Evolutionary conservation across 805 yeast genomes (phyloP).

Genomic region (Pichia gijzeniarum): DNA sequence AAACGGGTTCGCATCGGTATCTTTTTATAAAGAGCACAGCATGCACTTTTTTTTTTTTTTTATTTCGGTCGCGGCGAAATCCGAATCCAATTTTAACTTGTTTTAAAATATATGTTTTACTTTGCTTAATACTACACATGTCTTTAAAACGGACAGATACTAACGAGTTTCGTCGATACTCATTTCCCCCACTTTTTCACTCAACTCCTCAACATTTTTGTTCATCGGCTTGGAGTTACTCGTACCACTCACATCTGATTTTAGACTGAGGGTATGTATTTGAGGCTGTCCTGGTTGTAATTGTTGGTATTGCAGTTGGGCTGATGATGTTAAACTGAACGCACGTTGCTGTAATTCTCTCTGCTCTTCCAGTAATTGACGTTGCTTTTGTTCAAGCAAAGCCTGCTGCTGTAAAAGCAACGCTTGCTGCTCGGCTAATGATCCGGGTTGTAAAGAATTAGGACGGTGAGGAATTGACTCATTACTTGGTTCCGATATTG

Average conservation of each 20-base stretch:
- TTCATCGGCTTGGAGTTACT: neutral
- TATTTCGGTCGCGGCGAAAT: no score
- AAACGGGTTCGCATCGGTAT: no score
- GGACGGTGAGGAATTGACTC: neutral
- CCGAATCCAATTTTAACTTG: no score
- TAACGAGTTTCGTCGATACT: slow-evolving; percentile 11
- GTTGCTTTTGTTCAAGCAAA: slow-evolving; percentile 15
- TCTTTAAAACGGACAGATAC: neutral
- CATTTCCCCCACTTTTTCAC: slow-evolving; percentile 22
- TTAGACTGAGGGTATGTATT: slow-evolving; percentile 8
- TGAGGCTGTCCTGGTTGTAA: slow-evolving; percentile 3
- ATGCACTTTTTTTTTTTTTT: no score
- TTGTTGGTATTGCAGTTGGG: slow-evolving; percentile 9
- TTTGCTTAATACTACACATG: no score
- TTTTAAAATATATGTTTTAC: no score
- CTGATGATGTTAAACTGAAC: slow-evolving; percentile 10
- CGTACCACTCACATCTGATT: slow-evolving; percentile 1
- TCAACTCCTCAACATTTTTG: slow-evolving; percentile 12
- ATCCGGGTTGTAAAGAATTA: neutral
- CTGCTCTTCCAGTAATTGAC: slow-evolving; percentile 12
- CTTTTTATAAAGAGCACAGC: no score
- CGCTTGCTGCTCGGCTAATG: slow-evolving; percentile 12
- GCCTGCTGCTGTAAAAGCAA: slow-evolving; percentile 14
- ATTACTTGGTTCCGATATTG: neutral
- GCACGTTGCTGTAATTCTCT: slow-evolving; percentile 16